Conservation (phyloP, 179 eudicot species). For the Amaranthus tricolor region DNA sequence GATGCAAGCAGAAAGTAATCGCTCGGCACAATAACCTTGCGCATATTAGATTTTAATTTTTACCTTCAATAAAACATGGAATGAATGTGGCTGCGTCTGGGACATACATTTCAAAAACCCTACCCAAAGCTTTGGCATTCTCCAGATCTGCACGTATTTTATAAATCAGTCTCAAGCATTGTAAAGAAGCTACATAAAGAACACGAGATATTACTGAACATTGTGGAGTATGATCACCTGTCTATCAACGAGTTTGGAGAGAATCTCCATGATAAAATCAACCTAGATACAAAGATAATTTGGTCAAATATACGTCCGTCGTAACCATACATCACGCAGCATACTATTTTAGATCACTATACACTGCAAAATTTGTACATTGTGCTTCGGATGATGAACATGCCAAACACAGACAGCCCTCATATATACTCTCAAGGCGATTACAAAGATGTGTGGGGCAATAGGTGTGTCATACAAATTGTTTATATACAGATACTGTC, state of each 20-base stretch:
- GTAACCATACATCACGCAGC: background rate
- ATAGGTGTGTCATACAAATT: background rate
- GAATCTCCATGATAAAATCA: conserved; percentile 91
- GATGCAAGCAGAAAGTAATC: background rate
- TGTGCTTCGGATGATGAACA: background rate
- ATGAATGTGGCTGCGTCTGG: conserved; percentile 97
- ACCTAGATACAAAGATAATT: conserved; percentile 46
- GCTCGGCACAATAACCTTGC: background rate
- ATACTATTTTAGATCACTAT: background rate
- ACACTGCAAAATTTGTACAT: background rate
- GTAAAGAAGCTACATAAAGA: background rate
- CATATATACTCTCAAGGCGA: background rate
- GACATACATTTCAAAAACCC: conserved; percentile 93
- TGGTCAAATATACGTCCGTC: background rate
- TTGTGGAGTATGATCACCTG: conserved; percentile 49
- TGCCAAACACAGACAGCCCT: background rate
- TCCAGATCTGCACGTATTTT: conserved; percentile 65
- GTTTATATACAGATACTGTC: background rate
- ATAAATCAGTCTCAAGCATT: conserved; percentile 8
- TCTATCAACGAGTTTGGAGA: conserved; percentile 75
- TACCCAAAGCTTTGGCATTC: conserved; percentile 88
- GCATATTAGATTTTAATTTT: background rate
- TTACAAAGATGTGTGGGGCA: background rate
- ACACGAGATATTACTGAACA: background rate
- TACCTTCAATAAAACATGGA: conserved; percentile 78